A percentile compares a stretch with the other conserved stretches of the same genome.
phyloP scores from a whole-genome alignment of 257 asterid genomes.

The Fraxinus pennsylvanica region DNA sequence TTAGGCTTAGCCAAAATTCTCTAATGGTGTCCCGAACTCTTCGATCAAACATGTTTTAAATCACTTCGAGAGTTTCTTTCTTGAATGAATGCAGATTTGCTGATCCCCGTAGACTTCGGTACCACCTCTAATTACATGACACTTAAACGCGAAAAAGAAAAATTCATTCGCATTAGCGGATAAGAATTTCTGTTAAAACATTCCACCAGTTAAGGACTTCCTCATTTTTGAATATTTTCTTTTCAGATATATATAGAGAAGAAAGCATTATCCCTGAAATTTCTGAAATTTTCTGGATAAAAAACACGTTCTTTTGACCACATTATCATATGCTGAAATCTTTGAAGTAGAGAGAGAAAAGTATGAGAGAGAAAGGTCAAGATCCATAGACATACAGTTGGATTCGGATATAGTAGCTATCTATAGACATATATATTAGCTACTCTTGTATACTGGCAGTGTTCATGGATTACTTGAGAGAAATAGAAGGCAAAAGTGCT shows the following conservation, averaged over 20 bases:
- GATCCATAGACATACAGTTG: neutral
- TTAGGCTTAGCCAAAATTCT: too few species aligned
- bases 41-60: too few species aligned
- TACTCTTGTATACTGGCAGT: neutral
- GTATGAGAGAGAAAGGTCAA: neutral
- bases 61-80: neutral
- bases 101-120: constrained; percentile 30
- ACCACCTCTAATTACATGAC: constrained; percentile 27
- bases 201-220: constrained; percentile 27
- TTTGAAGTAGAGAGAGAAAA: constrained; percentile 16
- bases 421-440: too few species aligned
- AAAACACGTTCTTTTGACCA: constrained; percentile 28
- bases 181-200: constrained; percentile 42
- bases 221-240: constrained; percentile 23
- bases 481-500: constrained; percentile 53
- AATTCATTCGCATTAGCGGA: constrained; percentile 34
- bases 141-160: constrained; percentile 11
- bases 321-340: constrained; percentile 24
- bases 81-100: constrained; percentile 49
- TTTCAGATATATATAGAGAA: constrained; percentile 11
- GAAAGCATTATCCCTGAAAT: constrained; percentile 23
- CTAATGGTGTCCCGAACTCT: too few species aligned
- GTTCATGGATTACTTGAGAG: constrained; percentile 36
- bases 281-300: neutral
- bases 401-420: constrained; percentile 17